Evolutionary conservation across 306 rosid genomes (phyloP).

Genomic region (Adenanthera pavonina): DNA sequence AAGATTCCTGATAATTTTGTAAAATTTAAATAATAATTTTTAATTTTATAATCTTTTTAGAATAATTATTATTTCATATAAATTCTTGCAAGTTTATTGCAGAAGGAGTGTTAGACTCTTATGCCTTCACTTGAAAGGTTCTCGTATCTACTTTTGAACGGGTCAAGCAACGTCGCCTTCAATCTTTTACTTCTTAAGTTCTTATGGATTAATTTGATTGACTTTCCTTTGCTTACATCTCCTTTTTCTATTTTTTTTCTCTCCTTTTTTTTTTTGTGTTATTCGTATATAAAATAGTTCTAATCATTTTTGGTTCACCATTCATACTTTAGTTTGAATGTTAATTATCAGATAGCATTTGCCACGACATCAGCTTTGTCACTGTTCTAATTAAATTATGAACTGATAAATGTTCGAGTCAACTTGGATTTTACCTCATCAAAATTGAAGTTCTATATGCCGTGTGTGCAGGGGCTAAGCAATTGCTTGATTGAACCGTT

Average conservation of each 20-base stretch:
- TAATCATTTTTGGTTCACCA: not conserved
- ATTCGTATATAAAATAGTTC: not conserved
- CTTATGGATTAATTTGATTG: not conserved
- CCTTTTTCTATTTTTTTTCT: not conserved
- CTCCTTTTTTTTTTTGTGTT: too few relatives aligned
- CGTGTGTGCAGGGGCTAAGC: not conserved
- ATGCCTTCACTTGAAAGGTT: not conserved
- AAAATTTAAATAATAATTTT: too few relatives aligned
- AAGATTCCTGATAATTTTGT: too few relatives aligned
- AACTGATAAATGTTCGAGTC: not conserved
- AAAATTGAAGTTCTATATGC: not conserved
- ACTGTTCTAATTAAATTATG: not conserved
- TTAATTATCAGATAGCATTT: not conserved
- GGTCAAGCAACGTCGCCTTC: not conserved
- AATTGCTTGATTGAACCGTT: not conserved
- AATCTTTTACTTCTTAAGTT: not conserved
- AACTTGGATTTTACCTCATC: not conserved
- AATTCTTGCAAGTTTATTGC: too few relatives aligned
- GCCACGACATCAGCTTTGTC: not conserved
- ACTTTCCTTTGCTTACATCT: not conserved
- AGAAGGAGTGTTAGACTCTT: not conserved
- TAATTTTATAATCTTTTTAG: too few relatives aligned
- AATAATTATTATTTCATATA: too few relatives aligned
- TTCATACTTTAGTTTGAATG: not conserved
- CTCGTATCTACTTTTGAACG: constrained; percentile 3